Evolutionary conservation across 176 grass and related monocot genomes (phyloP).

Genomic region (Otatea glauca): DNA sequence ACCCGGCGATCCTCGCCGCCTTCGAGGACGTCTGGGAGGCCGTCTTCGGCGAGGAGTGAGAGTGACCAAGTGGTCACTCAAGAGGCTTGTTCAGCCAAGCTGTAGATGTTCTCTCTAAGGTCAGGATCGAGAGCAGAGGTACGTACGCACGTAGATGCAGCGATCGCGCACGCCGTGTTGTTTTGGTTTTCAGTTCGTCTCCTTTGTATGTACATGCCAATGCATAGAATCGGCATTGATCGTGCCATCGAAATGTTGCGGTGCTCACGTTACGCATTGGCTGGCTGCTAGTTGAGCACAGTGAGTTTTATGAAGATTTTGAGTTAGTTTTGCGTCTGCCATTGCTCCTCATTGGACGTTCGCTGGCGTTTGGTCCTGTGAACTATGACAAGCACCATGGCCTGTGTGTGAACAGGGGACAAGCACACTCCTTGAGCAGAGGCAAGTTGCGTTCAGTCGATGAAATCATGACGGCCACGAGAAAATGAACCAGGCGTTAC

Average conservation of each 20-base stretch:
- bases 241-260: background rate
- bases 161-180: background rate
- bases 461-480: background rate
- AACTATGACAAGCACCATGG: constrained; percentile 15
- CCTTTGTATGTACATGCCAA: constrained; percentile 33
- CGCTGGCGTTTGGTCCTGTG: background rate
- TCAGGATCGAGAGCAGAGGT: background rate
- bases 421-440: background rate
- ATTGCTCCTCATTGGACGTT: constrained; percentile 16
- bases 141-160: constrained; percentile 8
- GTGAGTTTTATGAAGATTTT: constrained; percentile 10
- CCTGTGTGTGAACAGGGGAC: background rate
- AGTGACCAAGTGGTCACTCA: no score
- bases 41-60: constrained; percentile 61
- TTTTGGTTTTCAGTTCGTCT: background rate
- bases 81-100: background rate
- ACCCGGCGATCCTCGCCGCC: constrained; percentile 76
- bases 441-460: background rate
- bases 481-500: background rate
- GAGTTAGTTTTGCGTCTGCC: background rate
- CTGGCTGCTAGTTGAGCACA: constrained; percentile 10
- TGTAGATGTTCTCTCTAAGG: no score
- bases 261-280: constrained; percentile 7
- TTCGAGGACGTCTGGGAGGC: constrained; percentile 86
- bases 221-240: constrained; percentile 25